Conservation (phyloP, 208 protist species). For the Porcisia deanei region DNA sequence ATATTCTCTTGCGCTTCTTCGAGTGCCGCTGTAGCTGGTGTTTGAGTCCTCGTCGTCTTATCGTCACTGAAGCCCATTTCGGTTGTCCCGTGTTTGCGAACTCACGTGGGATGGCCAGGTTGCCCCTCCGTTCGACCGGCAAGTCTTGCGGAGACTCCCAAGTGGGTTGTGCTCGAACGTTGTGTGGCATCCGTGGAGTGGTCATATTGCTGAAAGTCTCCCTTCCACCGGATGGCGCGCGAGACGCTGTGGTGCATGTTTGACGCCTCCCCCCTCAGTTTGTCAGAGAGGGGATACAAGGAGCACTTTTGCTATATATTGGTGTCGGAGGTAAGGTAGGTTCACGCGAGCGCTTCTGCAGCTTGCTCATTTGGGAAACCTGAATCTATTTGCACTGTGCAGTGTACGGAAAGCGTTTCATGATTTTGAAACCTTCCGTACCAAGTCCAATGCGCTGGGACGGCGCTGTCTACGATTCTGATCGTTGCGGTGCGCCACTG, state of each 20-base stretch:
- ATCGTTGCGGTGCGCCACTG: slow-evolving; percentile 29
- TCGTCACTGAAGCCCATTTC: slow-evolving; percentile 4
- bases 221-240: slow-evolving; percentile 42
- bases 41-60: background rate
- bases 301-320: slow-evolving; percentile 59
- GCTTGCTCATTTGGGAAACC: slow-evolving; percentile 49
- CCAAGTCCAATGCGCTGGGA: slow-evolving; percentile 63
- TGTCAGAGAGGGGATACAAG: slow-evolving; percentile 40
- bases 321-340: slow-evolving; percentile 29
- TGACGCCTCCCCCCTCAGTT: slow-evolving; percentile 21
- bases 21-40: background rate
- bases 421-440: slow-evolving; percentile 65
- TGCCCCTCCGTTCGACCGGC: slow-evolving; percentile 27
- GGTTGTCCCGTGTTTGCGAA: background rate
- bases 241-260: slow-evolving; percentile 61
- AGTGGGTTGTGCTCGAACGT: slow-evolving; percentile 36
- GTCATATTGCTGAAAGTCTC: slow-evolving; percentile 39
- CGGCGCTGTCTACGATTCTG: slow-evolving; percentile 31
- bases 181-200: slow-evolving; percentile 38
- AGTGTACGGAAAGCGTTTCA: slow-evolving; percentile 66
- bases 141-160: slow-evolving; percentile 30
- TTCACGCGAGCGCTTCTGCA: slow-evolving; percentile 32
- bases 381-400: slow-evolving; percentile 49
- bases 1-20: background rate
- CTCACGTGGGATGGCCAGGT: background rate